Conservation (phyloP, 805 yeast species). For the Groenewaldozyma salmanticensis region DNA sequence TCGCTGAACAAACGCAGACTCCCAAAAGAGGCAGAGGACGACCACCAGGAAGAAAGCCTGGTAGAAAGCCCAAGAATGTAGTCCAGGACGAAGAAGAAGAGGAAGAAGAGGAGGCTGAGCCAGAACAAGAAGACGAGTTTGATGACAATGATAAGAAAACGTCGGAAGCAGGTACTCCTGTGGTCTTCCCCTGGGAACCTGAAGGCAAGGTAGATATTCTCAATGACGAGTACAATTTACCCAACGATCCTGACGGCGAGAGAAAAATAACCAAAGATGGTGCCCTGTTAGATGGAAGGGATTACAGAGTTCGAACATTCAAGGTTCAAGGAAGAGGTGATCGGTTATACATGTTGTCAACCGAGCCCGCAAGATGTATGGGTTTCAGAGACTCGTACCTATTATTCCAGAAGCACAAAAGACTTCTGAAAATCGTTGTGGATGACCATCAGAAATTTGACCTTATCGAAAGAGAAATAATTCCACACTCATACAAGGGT, state of each 20-base stretch:
- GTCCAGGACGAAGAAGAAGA: constrained; percentile 9
- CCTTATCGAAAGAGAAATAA: constrained; percentile 65
- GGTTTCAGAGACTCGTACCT: constrained; percentile 90
- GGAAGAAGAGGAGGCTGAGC: constrained; percentile 13
- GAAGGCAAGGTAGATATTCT: constrained; percentile 56
- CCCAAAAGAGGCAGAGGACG: constrained; percentile 18
- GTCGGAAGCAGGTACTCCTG: constrained; percentile 6
- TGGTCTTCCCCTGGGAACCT: constrained; percentile 43
- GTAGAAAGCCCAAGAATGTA: neutral
- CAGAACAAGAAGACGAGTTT: no score
- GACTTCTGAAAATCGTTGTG: constrained; percentile 62
- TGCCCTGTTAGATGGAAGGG: constrained; percentile 57
- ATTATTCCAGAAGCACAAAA: constrained; percentile 76
- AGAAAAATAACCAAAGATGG: constrained; percentile 63
- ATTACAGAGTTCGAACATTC: constrained; percentile 46
- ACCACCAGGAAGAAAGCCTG: constrained; percentile 26
- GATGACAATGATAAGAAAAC: no score
- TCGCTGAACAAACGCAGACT: neutral
- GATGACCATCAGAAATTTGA: constrained; percentile 73
- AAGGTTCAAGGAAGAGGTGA: constrained; percentile 49
- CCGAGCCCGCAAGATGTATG: constrained; percentile 92
- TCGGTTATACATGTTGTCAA: constrained; percentile 75
- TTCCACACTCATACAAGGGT: constrained; percentile 87
- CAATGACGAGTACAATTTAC: constrained; percentile 70
- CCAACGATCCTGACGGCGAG: constrained; percentile 72